Evolutionary conservation across 805 yeast species (phyloP).

Genomic region (Cyberlindnera misumaiensis): DNA sequence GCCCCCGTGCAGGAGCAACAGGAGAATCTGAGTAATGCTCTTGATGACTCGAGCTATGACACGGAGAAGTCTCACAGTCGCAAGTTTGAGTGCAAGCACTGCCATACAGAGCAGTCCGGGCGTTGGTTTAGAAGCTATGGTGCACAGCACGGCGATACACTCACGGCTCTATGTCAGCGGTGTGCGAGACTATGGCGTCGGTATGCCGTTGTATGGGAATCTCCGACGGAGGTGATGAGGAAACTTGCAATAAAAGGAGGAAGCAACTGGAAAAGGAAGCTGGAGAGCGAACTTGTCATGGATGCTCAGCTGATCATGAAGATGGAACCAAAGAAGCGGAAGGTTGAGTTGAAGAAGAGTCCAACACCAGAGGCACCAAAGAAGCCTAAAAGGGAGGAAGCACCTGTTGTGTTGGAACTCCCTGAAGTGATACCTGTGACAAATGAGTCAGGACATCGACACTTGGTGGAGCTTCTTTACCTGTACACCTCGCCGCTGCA

Average conservation of each 20-base stretch:
- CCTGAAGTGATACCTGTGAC: too few relatives aligned
- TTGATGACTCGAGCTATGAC: conserved; percentile 70
- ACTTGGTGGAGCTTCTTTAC: neutral
- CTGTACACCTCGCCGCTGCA: conserved; percentile 1
- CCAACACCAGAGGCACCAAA: neutral
- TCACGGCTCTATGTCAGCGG: conserved; percentile 67
- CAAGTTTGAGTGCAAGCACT: conserved; percentile 63
- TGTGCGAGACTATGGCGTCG: conserved; percentile 92
- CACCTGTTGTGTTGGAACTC: neutral
- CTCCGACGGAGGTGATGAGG: conserved; percentile 59
- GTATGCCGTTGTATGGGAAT: conserved; percentile 83
- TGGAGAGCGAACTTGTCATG: conserved; percentile 60
- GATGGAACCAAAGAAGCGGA: conserved; percentile 3
- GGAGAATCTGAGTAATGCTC: conserved; percentile 28
- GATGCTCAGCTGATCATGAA: conserved; percentile 52
- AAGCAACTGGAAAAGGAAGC: conserved; percentile 44
- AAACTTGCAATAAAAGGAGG: conserved; percentile 36
- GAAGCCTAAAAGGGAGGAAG: neutral
- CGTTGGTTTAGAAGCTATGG: conserved; percentile 76
- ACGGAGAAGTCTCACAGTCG: conserved; percentile 37
- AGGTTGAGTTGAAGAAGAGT: conserved; percentile 11
- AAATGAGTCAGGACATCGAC: too few relatives aligned
- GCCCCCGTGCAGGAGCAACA: conserved; percentile 15
- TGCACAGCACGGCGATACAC: conserved; percentile 31
- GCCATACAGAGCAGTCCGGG: conserved; percentile 46